phyloP scores from a whole-genome alignment of 2,329 filamentous ascomycete genomes.

The Diaporthe vaccinii region DNA sequence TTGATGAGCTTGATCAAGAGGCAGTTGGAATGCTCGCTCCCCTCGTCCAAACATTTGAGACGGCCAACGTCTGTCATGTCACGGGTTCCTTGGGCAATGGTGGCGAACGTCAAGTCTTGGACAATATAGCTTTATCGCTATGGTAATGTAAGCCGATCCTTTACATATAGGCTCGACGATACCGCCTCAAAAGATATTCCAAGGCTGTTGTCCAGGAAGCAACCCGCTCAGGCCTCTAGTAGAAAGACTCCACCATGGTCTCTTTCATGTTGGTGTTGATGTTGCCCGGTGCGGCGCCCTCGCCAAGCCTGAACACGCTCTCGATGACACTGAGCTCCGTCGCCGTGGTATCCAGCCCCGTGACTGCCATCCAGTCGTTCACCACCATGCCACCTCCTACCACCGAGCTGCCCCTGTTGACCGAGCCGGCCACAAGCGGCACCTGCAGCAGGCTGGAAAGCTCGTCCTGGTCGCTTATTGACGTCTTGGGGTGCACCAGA shows the following conservation, averaged over 20 bases:
- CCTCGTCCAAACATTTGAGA: constrained; percentile 25
- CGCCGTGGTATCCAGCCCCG: constrained; percentile 93
- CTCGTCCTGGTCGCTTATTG: constrained; percentile 98
- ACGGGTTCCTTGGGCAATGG: neutral
- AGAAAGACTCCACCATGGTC: constrained; percentile 99
- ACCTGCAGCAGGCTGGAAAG: constrained; percentile 93
- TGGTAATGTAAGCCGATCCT: neutral
- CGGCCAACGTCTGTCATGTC: neutral
- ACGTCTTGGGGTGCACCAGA: constrained; percentile 96
- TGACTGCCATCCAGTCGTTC: constrained; percentile 97
- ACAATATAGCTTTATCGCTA: constrained; percentile 23
- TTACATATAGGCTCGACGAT: neutral
- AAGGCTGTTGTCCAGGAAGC: constrained; percentile 21
- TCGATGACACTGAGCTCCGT: constrained; percentile 97
- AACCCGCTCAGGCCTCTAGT: constrained; percentile 66
- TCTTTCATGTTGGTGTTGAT: constrained; percentile 93
- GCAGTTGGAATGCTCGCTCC: neutral
- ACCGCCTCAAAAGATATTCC: constrained; percentile 3
- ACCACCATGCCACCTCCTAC: constrained; percentile 98
- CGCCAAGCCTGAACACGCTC: constrained; percentile 93
- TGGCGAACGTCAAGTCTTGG: constrained; percentile 8
- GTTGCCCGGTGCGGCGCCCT: constrained; percentile 82
- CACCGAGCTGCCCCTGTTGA: constrained; percentile 93
- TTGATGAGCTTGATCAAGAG: neutral
- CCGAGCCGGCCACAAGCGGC: constrained; percentile 91